phyloP scores from a whole-genome alignment of 495 filamentous ascomycete species.

The Lasiosphaeriaceae sp. region DNA sequence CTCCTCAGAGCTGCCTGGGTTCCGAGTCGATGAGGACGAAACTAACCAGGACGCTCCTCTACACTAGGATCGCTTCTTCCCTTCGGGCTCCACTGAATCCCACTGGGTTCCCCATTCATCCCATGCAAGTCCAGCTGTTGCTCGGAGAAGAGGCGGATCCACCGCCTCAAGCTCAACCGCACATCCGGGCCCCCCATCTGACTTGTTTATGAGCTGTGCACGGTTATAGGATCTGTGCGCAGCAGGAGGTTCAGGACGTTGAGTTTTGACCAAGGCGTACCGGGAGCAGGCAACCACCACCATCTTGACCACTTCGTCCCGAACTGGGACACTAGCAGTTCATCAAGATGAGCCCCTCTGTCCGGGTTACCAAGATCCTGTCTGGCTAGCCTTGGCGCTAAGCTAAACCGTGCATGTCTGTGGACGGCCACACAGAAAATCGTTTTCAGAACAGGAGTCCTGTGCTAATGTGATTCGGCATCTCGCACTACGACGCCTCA shows the following conservation, averaged over 20 bases:
- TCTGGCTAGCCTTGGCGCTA: background rate
- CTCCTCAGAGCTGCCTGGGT: no score
- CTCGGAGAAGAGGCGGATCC: background rate
- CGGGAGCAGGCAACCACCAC: background rate
- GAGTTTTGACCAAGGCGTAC: no score
- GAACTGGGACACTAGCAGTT: no score
- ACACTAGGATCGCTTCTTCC: no score
- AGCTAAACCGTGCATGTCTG: background rate
- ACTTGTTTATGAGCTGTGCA: background rate
- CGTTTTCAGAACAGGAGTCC: background rate
- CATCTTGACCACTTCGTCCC: background rate
- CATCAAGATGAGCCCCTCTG: background rate
- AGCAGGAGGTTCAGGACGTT: no score
- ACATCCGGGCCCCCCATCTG: background rate
- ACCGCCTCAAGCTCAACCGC: background rate
- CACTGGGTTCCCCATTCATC: background rate
- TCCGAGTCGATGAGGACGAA: no score
- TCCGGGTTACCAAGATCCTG: background rate
- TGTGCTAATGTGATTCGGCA: background rate
- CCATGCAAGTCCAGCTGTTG: background rate
- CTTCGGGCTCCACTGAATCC: no score
- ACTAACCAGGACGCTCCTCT: no score
- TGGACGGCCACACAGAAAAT: background rate
- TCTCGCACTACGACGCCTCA: background rate
- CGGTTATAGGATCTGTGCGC: no score